Evolutionary conservation across 23 red algal genomes (phyloP), one percentile per base, ranked within the genome.

Genomic region (Gracilaria caudata): DNA sequence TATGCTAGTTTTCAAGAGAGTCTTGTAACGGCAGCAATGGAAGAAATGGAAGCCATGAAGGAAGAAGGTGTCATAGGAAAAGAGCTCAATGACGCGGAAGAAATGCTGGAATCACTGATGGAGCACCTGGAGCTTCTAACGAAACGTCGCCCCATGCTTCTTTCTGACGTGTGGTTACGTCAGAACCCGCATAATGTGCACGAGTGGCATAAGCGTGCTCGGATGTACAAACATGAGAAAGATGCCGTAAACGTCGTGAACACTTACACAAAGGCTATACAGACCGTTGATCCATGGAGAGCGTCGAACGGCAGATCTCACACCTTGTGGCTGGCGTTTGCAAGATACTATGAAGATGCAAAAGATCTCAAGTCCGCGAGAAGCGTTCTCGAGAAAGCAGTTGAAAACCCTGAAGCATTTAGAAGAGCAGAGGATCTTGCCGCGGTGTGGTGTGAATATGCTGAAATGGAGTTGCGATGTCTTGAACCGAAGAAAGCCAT

Each of bases 241-340:
- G 94, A 96, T 71, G 76, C 87, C 25, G 66, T 76, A 2, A 84
- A 79, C 7, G 94, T 88, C n/a, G 87, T 96, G 6, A 77, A 84
- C 54, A 88, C 82, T 9, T 96, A 96, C 79, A 89, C 88, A 13
- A 81, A 86, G 41, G 87, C 87, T 7, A 84, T 96, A 43, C 80
- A 57, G 20, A 77, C 77, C 3, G 90, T 96, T 23, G 57, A 90
- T 78, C 78, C 78, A 41, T 58, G 65, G 77, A 45, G 89, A 33
- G 88, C 94, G 30, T 73, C 86, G 10, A 77, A 87, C 32, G 94
- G 94, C 3, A 68, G 90, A 49, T 61, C 76, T 32, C 77, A 90
- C 30, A 90, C 94, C 70, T 74, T 96, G 59, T 96, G 94, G 94
- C 82, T 86, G 11, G 94, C 94, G 28, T 92, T 96, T 87, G 94